Base-by-base conservation (phyloP, 495 filamentous ascomycete species). In the Glutinoglossum americanum region DNA sequence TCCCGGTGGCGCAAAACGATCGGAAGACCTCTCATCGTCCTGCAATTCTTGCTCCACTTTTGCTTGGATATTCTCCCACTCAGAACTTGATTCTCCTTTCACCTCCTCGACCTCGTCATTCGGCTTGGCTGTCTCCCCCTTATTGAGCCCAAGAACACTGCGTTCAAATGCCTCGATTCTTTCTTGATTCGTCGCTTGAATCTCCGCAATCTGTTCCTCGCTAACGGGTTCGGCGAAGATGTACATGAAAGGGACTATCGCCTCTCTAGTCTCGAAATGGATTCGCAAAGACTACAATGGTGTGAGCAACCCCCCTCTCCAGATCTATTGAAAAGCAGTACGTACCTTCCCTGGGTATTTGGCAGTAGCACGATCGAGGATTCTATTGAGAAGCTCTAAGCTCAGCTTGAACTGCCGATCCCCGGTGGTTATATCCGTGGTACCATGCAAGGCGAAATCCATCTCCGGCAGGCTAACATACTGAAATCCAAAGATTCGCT, bases 401-500 rank as follows among this genome's bases (percentile, higher is more conserved):
- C 87, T 93, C 13, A 84, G 56, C 61, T 80, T 81, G 69, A 95
- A 97, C 62, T 99, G 92, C n/a, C 73, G 68, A 64, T 93, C 80
- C n/a, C 93, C 92, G 32, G 95, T 70, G 10, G 66, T 63, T 0
- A 72, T 74, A 61, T 85, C 72, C 3, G 61, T 60, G 56, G 82
- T 79, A 23, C 87, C 88, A 64, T 99, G 92, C 7, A 99, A 65
- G 0, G 85, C 74, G 15, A 71, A 66, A 66, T 99, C 92, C 85
- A 99, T 92, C 63, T 97, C 93, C 1, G 74, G 62, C 15, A 95
- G 67, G 57, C 80, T 79, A 56, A 99, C 72, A 64, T 99, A 99
- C 67, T 97, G 92, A 69, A 99, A 99, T 0, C 92, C 92, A 65
- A 99, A 99, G 47, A 99, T 94, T 35, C 87, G 80, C 66, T 94